These are phyloP conservation scores for Lactarius sp. DNA, from an alignment of 768 basidiomycete genomes.

Conservation along the genomic window DNA sequence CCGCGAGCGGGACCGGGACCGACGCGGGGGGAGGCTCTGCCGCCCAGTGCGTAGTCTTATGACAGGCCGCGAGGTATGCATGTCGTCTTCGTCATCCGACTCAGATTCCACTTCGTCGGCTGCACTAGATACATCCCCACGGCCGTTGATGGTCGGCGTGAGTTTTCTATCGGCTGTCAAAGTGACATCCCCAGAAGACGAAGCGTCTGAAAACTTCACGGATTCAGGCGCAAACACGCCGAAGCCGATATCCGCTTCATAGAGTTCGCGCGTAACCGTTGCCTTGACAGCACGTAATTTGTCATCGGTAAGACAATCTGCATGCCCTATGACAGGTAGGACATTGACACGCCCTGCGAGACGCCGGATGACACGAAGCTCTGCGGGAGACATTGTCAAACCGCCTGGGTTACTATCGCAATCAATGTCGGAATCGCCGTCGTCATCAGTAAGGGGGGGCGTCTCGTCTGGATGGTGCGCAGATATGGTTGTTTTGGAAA, in stretches of 20 bases:
- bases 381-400: slow-evolving; percentile 68
- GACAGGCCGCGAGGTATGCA: slow-evolving; percentile 62
- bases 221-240: slow-evolving; percentile 63
- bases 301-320: slow-evolving; percentile 82
- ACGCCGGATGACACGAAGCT: slow-evolving; percentile 73
- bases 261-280: slow-evolving; percentile 64
- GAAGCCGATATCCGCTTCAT: slow-evolving; percentile 64
- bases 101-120: slow-evolving; percentile 33
- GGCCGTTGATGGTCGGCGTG: slow-evolving; percentile 26
- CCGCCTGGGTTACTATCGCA: slow-evolving; percentile 47
- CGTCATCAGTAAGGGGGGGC: slow-evolving; percentile 37
- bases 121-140: slow-evolving; percentile 28
- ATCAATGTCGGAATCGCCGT: slow-evolving; percentile 45
- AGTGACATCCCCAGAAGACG: slow-evolving; percentile 4
- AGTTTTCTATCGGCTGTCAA: slow-evolving; percentile 7
- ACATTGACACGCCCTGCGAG: slow-evolving; percentile 72
- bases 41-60: slow-evolving; percentile 65
- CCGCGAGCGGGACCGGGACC: slow-evolving; percentile 71
- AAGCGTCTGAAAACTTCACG: slow-evolving; percentile 22
- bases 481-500: slow-evolving; percentile 64
- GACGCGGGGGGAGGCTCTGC: slow-evolving; percentile 35
- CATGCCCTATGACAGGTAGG: slow-evolving; percentile 72
- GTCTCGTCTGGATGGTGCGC: slow-evolving; percentile 49
- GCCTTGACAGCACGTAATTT: slow-evolving; percentile 64
- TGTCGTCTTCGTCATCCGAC: slow-evolving; percentile 45